These are phyloP conservation scores for Fomitopsis pinicola DNA, from an alignment of 1,284 basidiomycete species.

Conservation along the genomic window DNA sequence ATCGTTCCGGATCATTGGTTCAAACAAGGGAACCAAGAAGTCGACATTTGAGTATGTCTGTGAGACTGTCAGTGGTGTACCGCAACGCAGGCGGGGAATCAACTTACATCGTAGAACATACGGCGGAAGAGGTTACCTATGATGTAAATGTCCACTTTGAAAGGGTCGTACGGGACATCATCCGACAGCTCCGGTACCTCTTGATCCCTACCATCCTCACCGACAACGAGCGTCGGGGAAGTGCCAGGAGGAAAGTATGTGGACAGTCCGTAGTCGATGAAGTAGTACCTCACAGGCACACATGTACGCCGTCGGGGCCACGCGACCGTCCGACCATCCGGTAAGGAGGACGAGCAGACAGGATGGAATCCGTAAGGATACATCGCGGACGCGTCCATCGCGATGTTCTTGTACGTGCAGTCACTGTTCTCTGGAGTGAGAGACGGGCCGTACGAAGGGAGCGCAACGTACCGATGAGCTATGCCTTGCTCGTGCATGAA, in stretches of 20 bases:
- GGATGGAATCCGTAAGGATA: conserved; percentile 25
- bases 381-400: conserved; percentile 23
- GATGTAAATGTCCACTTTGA: conserved; percentile 25
- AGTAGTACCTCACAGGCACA: conserved; percentile 19
- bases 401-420: conserved; percentile 18
- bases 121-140: conserved; percentile 28
- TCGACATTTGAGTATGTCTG: not conserved
- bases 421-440: conserved; percentile 12
- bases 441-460: not conserved
- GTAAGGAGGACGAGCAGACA: not conserved
- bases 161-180: conserved; percentile 23
- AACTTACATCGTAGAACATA: conserved; percentile 9
- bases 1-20: conserved; percentile 13
- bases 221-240: conserved; percentile 8
- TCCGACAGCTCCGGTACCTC: conserved; percentile 25
- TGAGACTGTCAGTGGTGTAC: not conserved
- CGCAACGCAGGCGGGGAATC: not conserved
- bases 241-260: conserved; percentile 7
- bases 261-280: conserved; percentile 23
- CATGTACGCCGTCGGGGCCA: conserved; percentile 5
- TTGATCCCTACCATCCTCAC: conserved; percentile 17
- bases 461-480: conserved; percentile 17
- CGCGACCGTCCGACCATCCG: conserved; percentile 5
- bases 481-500: conserved; percentile 20
- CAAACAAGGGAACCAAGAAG: conserved; percentile 18